Base-by-base conservation (phyloP, 208 protist genomes). In the Borovskyia barvae region DNA sequence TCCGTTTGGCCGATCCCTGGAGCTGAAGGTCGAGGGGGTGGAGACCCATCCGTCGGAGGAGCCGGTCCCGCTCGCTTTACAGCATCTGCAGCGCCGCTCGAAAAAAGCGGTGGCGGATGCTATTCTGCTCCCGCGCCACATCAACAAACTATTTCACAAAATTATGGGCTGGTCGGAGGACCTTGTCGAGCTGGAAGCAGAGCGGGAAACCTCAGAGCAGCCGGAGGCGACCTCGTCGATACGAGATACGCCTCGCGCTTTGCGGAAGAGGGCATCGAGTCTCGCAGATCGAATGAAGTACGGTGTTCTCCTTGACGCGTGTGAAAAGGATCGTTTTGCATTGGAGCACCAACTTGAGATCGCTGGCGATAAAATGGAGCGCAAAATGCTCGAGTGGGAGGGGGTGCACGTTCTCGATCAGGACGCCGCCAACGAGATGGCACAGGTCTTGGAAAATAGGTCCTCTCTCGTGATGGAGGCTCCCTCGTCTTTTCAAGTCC, bases 131-230 rank as follows among this genome's bases (percentile, higher is more conserved):
- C 90, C 90, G 2, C 83, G 84, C 8, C 90, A 95, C 65, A 85
- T 95, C 49, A 95, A 95, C 63, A 61, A 66, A 37, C 73, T 95
- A 15, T 95, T 95, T 70, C 90, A 95, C 69, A 92, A 93, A 66
- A 95, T 95, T 51, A 95, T 95, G 90, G 90, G 90, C 11, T 95
- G 90, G 87, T 77, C 90, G 7, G 80, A 93, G 70, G 86, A 95
- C 17, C 64, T 92, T 9, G 89, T 77, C 24, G 81, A 92, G 39
- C 35, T 91, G 26, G 85, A 92, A 24, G 48, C 65, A 24, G 60
- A 64, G 41, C 54, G 32, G 22, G 50, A 53, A 26, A 42, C 24
- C 30, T 29, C 42, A 32, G 11, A 24, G 49, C n/a, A 8, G 11
- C 11, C 36, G 39, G 1, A 28, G 5, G 35, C 25, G 19, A 6